phyloP scores from a whole-genome alignment of 202 grass and related monocot genomes.

The Bolboschoenoplectus hybrid region DNA sequence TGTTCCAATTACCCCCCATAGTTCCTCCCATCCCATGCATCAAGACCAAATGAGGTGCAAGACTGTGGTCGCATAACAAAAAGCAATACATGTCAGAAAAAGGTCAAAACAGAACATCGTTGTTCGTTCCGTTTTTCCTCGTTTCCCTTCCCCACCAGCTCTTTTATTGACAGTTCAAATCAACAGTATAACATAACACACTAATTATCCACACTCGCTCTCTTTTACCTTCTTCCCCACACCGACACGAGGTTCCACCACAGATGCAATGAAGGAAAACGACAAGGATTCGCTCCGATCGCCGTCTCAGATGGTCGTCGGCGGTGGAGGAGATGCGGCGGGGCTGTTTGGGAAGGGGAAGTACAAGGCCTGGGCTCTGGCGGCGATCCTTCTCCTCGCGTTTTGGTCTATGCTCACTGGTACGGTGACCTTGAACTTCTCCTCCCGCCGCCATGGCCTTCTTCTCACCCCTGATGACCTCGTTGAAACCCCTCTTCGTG shows the following conservation, averaged over 20 bases:
- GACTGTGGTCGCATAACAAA: neutral
- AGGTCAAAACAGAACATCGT: neutral
- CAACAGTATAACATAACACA: neutral
- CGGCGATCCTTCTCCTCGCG: conserved; percentile 75
- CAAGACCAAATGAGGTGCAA: neutral
- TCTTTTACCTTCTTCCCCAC: neutral
- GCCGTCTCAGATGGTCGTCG: conserved; percentile 31
- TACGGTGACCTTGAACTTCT: conserved; percentile 80
- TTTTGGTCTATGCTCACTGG: conserved; percentile 95
- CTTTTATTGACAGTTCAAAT: neutral
- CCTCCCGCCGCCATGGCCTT: conserved; percentile 47
- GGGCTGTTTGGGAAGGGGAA: conserved; percentile 67
- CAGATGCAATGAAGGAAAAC: conserved; percentile 58
- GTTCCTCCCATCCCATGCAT: neutral
- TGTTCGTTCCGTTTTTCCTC: neutral
- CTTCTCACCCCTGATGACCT: conserved; percentile 42
- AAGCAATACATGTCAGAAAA: neutral
- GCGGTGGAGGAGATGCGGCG: conserved; percentile 39
- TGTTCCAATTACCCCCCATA: no score
- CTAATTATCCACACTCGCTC: neutral
- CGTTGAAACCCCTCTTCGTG: conserved; percentile 42
- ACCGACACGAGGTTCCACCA: conserved; percentile 25
- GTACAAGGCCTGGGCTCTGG: conserved; percentile 78
- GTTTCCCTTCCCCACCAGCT: neutral
- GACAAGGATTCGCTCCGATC: conserved; percentile 46